Evolutionary conservation across 208 protist genomes (phyloP), one percentile per base, ranked within the genome.

Genomic region (Ichthyophonus hoferi): DNA sequence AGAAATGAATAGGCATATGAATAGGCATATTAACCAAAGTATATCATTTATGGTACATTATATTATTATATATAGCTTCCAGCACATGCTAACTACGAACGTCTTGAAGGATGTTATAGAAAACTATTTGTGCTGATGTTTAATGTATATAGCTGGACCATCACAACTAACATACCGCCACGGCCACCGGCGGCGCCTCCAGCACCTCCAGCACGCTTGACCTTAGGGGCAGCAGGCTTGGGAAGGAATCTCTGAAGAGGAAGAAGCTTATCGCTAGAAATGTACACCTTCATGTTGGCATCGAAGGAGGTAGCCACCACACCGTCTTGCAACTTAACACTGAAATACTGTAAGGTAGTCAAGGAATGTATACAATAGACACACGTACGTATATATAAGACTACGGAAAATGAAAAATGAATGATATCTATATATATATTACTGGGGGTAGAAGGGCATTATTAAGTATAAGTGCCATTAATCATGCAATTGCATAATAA

Each of bases 251-350:
- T 86, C 1, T 58, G 58, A 76, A 94, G 43, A 12, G 93, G 93
- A 3, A 94, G 89, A 24, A 95, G 90, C 89, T 94, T 94, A 34
- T 94, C 83, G 42, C 87, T 42, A 58, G 40, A 82, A 58, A 95
- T 94, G 88, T 89, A 95, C 1, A 95, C 14, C 87, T 93, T 93
- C 43, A 92, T 67, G 77, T 82, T 87, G 31, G 77, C 31, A 50
- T 94, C 93, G 92, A 94, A 95, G 0, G 92, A 93, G 17, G 39
- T 83, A 35, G 92, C 89, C 31, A 90, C 83, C 33, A 95, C 85
- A 42, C 93, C 94, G 14, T 89, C 81, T 0, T 12, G 37, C 1
- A 90, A 39, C 87, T 95, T 95, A 12, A 95, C 83, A 35, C 93
- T 93, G 85, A 95, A 95, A 78, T 90, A 42, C 90, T 90, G 43